Evolutionary conservation across 192 early-diverging fungal species (phyloP).

Genomic region (Podila clonocystis): DNA sequence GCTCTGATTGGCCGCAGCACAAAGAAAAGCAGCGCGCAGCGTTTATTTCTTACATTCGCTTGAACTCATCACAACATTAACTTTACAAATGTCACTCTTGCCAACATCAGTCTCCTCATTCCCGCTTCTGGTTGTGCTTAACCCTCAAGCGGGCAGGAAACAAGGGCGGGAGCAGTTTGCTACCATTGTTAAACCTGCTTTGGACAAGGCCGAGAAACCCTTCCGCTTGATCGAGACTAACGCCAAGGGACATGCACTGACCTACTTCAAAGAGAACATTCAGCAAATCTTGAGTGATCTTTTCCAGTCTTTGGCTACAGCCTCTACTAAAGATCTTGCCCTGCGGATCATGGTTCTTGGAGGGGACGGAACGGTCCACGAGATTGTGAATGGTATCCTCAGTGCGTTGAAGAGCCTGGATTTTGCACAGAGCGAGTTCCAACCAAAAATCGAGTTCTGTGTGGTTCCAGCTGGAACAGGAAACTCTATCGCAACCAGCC

Average conservation of each 20-base stretch:
- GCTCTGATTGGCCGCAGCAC: too few species aligned
- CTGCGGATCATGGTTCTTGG: constrained; percentile 52
- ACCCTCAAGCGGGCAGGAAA: constrained; percentile 45
- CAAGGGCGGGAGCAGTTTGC: constrained; percentile 13
- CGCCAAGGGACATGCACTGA: constrained; percentile 11
- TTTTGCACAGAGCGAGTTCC: background rate
- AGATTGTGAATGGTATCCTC: constrained; percentile 57
- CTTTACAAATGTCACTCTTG: too few species aligned
- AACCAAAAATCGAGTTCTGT: constrained; percentile 31
- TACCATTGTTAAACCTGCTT: constrained; percentile 42
- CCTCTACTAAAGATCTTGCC: background rate
- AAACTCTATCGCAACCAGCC: constrained; percentile 57
- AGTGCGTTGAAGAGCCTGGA: constrained; percentile 11
- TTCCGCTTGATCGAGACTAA: constrained; percentile 22
- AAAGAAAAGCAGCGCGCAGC: too few species aligned
- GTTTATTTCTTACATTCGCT: too few species aligned
- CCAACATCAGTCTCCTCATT: too few species aligned
- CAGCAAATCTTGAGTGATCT: constrained; percentile 19
- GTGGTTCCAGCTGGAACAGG: constrained; percentile 58
- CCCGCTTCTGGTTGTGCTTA: constrained; percentile 41
- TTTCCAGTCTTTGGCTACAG: background rate
- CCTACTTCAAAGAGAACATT: constrained; percentile 20
- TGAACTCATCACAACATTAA: too few species aligned
- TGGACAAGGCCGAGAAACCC: constrained; percentile 14
- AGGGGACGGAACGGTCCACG: constrained; percentile 62